Evolutionary conservation across 2,329 filamentous ascomycete genomes (phyloP).

Genomic region (Truncatella angustata): DNA sequence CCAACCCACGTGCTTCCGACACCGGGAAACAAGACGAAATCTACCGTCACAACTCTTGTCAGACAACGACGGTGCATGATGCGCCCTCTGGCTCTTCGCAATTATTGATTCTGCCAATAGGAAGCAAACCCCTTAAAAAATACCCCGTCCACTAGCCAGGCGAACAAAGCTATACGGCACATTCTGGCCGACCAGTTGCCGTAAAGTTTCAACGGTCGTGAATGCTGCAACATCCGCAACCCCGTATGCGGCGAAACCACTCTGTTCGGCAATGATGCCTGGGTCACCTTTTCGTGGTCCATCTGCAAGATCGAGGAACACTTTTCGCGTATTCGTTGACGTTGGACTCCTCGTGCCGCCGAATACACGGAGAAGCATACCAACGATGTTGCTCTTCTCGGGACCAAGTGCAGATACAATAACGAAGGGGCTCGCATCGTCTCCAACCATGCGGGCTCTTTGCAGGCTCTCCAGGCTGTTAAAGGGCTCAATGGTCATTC

Average conservation of each 20-base stretch:
- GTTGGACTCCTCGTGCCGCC: constrained; percentile 40
- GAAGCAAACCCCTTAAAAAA: constrained; percentile 37
- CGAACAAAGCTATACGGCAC: constrained; percentile 86
- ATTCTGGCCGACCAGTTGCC: constrained; percentile 79
- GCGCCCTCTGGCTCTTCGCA: no score
- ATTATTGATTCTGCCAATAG: no score
- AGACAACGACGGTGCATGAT: no score
- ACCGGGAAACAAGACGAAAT: no score
- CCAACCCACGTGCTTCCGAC: no score
- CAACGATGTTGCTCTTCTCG: constrained; percentile 76
- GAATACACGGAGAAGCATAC: constrained; percentile 74
- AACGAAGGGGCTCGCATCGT: constrained; percentile 67
- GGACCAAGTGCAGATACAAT: constrained; percentile 77
- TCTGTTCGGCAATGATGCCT: constrained; percentile 65
- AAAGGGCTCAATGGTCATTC: constrained; percentile 74
- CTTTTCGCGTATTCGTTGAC: constrained; percentile 43
- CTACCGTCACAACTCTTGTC: no score
- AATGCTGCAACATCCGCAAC: constrained; percentile 79
- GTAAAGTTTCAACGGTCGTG: constrained; percentile 78
- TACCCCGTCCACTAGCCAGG: constrained; percentile 57
- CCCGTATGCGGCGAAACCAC: constrained; percentile 77
- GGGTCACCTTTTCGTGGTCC: constrained; percentile 67
- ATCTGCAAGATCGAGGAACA: constrained; percentile 78
- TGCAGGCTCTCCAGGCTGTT: constrained; percentile 68
- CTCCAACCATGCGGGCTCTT: constrained; percentile 46